phyloP scores from a whole-genome alignment of 768 basidiomycete species.

The Leccinum ochraceum region DNA sequence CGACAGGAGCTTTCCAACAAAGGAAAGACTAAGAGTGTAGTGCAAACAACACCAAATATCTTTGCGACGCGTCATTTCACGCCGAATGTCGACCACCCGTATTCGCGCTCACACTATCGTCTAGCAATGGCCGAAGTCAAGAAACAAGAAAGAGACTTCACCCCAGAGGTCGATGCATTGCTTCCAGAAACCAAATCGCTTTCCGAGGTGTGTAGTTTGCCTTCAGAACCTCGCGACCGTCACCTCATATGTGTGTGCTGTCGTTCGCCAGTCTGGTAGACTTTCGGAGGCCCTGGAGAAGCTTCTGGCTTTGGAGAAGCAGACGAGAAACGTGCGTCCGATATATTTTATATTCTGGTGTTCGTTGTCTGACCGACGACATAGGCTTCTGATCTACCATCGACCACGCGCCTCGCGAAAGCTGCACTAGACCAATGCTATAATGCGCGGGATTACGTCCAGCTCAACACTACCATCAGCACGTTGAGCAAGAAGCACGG shows the following conservation, averaged over 20 bases:
- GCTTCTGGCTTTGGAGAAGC: conserved; percentile 88
- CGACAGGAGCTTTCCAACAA: conserved; percentile 26
- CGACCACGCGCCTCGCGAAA: conserved; percentile 86
- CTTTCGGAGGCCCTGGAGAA: conserved; percentile 88
- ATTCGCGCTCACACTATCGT: conserved; percentile 34
- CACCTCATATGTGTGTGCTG: conserved; percentile 4
- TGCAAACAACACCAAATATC: conserved; percentile 46
- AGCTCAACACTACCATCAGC: conserved; percentile 69
- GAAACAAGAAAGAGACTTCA: conserved; percentile 22
- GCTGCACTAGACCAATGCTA: conserved; percentile 72
- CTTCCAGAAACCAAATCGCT: no score
- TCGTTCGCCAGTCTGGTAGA: conserved; percentile 63
- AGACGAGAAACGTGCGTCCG: conserved; percentile 80
- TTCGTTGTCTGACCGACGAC: conserved; percentile 1
- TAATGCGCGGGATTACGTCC: conserved; percentile 64
- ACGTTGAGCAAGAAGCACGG: conserved; percentile 94
- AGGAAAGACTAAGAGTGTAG: conserved; percentile 11
- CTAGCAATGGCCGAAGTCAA: no score
- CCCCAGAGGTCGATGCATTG: conserved; percentile 23
- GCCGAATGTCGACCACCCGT: conserved; percentile 34
- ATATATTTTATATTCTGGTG: not conserved
- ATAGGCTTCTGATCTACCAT: conserved; percentile 89
- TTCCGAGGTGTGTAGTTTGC: no score
- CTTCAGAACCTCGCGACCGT: no score
- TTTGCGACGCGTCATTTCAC: conserved; percentile 63